A percentile compares a stretch with the other conserved stretches of the same genome.
Evolutionary conservation across 345 rosid species (phyloP).

Genomic region (Arabidopsis thaliana): TAIR10.1 NC_003071.7:18852501-18853000

Average conservation of each 20-base stretch:
- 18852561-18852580: neutral
- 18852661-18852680: slow-evolving; percentile 94
- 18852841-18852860: slow-evolving; percentile 88
- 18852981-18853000: slow-evolving; percentile 94
- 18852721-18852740: slow-evolving; percentile 26
- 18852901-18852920: neutral
- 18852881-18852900: slow-evolving; percentile 19
- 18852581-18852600: slow-evolving; percentile 51
- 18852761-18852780: slow-evolving; percentile 61
- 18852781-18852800: slow-evolving; percentile 94
- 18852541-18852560: neutral
- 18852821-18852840: slow-evolving; percentile 81
- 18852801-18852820: slow-evolving; percentile 95
- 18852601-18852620: slow-evolving; percentile 82
- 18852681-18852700: slow-evolving; percentile 66
- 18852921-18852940: neutral
- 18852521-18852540: slow-evolving; percentile 66
- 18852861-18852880: slow-evolving; percentile 53
- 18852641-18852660: slow-evolving; percentile 83
- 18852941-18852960: slow-evolving; percentile 12
- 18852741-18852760: slow-evolving; percentile 28
- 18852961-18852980: slow-evolving; percentile 66
- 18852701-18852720: slow-evolving; percentile 21
- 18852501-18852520: slow-evolving; percentile 78
- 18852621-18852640: slow-evolving; percentile 92